Evolutionary conservation across 73 alveolate genomes (phyloP), one percentile per base, ranked within the genome.

Genomic region (Loxodes magnus): DNA sequence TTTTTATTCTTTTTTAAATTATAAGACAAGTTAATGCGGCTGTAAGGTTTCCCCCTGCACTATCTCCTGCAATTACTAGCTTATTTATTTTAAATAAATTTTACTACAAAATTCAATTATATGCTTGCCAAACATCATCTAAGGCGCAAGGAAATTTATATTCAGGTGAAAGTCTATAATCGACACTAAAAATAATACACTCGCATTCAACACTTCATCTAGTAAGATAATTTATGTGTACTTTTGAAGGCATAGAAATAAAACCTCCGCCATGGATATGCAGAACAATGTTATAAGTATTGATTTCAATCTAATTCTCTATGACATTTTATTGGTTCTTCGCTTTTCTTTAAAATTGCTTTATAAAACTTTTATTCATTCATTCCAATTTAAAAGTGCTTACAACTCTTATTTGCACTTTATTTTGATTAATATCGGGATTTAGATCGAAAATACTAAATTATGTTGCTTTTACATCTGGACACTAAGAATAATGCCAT

Each of bases 191-290:
- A 24, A 79, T 44, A 6, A 90, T 75, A 26, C 67, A 71, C 21
- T 49, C 71, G n/a, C 74, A 19, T 38, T 71, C 68, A 48, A 80
- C 80, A 12, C 92, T 92, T 96, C 97, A 88, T 49, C 66, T 69
- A 68, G 95, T 71, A 2, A 93, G 75, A 42, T 88, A 88, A 20
- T 49, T 55, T 66, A 88, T 84, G 74, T 92, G 99, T 16, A 94
- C 67, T 20, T 64, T 70, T 9, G 97, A 79, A 23, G 91, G 56
- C 97, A 84, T 80, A 5, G 96, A 57, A 0, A 92, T 87, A 46
- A 92, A 92, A 17, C 99, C 99, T 5, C 99, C 99, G 15, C 99
- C 99, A 60, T 92, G 99, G 5, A 92, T 71, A 68, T 86, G 97
- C 1, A 86, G 48, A 5, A 77, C 39, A 7, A 86, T 33, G 23